Evolutionary conservation across 2,329 filamentous ascomycete species (phyloP).

Genomic region (Colletotrichum neosansevieriae): DNA sequence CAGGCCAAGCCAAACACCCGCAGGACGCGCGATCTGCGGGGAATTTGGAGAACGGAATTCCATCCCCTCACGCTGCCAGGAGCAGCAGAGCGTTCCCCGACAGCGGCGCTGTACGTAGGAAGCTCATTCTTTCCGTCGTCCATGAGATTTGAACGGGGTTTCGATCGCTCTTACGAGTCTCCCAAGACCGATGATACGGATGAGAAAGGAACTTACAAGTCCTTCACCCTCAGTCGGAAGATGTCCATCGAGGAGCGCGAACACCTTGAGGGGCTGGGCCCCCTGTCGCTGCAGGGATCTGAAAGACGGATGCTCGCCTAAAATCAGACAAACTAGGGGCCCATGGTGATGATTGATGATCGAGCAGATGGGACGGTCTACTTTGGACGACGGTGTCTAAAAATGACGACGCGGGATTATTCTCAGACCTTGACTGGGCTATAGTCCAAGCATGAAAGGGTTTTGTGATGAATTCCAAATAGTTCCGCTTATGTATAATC

Average conservation of each 20-base stretch:
- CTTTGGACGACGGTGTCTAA: background rate
- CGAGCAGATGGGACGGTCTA: background rate
- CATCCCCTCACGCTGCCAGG: background rate
- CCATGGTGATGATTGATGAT: background rate
- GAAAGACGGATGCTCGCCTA: conserved; percentile 11
- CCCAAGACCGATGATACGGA: background rate
- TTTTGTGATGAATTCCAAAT: too few relatives aligned
- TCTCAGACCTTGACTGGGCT: too few relatives aligned
- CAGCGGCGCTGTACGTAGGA: conserved; percentile 58
- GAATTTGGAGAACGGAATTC: conserved; percentile 15
- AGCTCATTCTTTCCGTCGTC: conserved; percentile 54
- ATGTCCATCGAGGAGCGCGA: background rate
- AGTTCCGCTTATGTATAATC: too few relatives aligned
- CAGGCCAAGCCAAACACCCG: conserved; percentile 55
- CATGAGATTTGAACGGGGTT: background rate
- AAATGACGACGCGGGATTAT: too few relatives aligned
- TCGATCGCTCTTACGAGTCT: background rate
- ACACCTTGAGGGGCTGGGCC: conserved; percentile 5
- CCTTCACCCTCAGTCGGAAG: background rate
- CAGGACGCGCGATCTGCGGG: conserved; percentile 30
- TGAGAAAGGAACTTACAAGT: too few relatives aligned
- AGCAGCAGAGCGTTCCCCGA: conserved; percentile 31
- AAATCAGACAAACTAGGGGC: background rate
- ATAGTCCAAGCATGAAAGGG: too few relatives aligned
- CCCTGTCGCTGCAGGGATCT: conserved; percentile 1